phyloP scores from a whole-genome alignment of 1,284 basidiomycete genomes.

The Volvariella volvacea region DNA sequence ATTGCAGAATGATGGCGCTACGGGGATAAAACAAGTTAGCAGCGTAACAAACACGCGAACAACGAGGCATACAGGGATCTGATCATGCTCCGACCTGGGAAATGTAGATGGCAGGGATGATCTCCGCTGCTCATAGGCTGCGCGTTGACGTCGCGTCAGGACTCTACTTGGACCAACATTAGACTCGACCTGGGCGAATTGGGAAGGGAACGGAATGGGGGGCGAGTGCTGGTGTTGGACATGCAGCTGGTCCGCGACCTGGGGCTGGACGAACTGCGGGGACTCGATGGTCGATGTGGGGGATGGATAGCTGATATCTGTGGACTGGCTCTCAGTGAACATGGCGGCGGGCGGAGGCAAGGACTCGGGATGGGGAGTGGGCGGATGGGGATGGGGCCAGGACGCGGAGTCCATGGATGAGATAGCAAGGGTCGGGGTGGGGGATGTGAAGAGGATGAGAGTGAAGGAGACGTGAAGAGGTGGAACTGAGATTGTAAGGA shows the following conservation, averaged over 20 bases:
- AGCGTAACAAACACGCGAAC: conserved; percentile 2
- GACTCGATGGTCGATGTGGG: conserved; percentile 27
- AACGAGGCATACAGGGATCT: conserved; percentile 12
- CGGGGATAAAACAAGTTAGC: conserved; percentile 6
- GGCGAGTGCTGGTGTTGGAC: conserved; percentile 9
- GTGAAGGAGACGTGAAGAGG: too few relatives aligned
- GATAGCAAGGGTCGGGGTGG: too few relatives aligned
- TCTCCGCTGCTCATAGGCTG: conserved; percentile 25
- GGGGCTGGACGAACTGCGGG: conserved; percentile 13
- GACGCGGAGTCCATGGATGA: too few relatives aligned
- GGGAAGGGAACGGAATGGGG: conserved; percentile 10
- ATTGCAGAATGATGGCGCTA: conserved; percentile 15
- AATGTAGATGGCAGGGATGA: conserved; percentile 14
- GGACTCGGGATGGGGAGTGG: not conserved
- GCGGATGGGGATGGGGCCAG: too few relatives aligned
- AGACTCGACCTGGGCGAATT: conserved; percentile 36
- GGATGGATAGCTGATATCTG: conserved; percentile 28
- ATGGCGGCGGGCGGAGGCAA: conserved; percentile 4
- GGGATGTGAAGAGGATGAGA: too few relatives aligned
- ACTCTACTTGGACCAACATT: conserved; percentile 51
- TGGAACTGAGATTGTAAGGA: too few relatives aligned
- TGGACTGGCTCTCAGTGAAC: conserved; percentile 12
- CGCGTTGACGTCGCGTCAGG: conserved; percentile 40
- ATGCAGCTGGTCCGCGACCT: conserved; percentile 10
- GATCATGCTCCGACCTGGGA: conserved; percentile 11